Evolutionary conservation across 176 grass and related monocot genomes (phyloP).

Genomic region (Cenchrus americanus): DNA sequence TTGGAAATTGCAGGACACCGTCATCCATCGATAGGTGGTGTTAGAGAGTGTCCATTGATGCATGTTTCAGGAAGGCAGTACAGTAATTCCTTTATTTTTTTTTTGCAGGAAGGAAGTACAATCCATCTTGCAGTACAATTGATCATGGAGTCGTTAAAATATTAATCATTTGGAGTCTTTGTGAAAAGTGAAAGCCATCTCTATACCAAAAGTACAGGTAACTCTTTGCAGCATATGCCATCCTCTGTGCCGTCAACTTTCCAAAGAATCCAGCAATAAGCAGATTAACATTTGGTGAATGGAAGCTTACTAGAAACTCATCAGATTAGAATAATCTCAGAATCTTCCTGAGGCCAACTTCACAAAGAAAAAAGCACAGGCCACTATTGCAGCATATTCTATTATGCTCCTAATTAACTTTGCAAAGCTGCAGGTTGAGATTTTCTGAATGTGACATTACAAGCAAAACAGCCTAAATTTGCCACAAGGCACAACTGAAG

Average conservation of each 20-base stretch:
- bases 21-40: constrained; percentile 20
- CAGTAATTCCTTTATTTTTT: not conserved
- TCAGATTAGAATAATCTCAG: constrained; percentile 36
- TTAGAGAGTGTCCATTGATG: not conserved
- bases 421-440: constrained; percentile 31
- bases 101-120: not conserved
- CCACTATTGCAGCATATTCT: constrained; percentile 55
- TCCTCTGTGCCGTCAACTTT: constrained; percentile 31
- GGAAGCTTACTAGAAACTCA: constrained; percentile 32
- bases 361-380: constrained; percentile 23
- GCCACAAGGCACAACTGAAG: not conserved
- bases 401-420: constrained; percentile 27
- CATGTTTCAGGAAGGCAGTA: constrained; percentile 3
- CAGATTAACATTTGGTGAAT: constrained; percentile 30
- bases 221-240: constrained; percentile 40
- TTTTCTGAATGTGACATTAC: constrained; percentile 40
- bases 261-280: constrained; percentile 27
- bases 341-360: constrained; percentile 46
- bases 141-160: constrained; percentile 22
- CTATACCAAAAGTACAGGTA: constrained; percentile 7
- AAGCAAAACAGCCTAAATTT: constrained; percentile 42
- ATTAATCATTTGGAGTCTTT: constrained; percentile 17
- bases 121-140: constrained; percentile 19
- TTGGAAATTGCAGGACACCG: not conserved
- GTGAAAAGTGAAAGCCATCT: constrained; percentile 16